Percentiles rank a stretch among this genome's conserved stretches.
These are phyloP conservation scores for Talaromyces sp. DNA, from an alignment of 2,329 filamentous ascomycete species.

Conservation along the genomic window DNA sequence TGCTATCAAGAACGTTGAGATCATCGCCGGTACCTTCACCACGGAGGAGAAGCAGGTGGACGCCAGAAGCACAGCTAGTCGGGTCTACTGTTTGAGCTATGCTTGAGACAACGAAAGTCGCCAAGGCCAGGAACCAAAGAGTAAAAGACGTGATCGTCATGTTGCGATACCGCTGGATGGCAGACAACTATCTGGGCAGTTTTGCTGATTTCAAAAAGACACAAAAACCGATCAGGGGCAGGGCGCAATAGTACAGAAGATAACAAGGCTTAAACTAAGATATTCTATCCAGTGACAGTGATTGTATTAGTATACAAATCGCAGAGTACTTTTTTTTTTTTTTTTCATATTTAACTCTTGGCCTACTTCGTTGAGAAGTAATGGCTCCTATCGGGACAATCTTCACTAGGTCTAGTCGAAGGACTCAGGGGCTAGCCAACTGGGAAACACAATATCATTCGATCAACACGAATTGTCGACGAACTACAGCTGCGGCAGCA, in stretches of 20 bases:
- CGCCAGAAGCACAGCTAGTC: slow-evolving; percentile 22
- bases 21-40: slow-evolving; percentile 25
- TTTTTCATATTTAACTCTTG: background rate
- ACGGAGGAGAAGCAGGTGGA: slow-evolving; percentile 25
- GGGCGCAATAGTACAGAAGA: too few relatives aligned
- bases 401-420: background rate
- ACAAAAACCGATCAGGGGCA: too few relatives aligned
- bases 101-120: background rate
- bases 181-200: background rate
- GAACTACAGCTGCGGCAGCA: background rate
- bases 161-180: background rate
- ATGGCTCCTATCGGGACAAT: background rate
- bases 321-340: background rate
- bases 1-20: slow-evolving; percentile 24
- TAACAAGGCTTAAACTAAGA: background rate
- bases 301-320: background rate
- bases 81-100: slow-evolving; percentile 18
- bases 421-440: background rate
- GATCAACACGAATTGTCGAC: background rate
- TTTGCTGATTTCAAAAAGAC: too few relatives aligned
- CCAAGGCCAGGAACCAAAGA: background rate
- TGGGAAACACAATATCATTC: background rate
- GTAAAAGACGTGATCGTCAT: background rate
- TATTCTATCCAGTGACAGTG: background rate
- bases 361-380: background rate